Percentiles rank a stretch among this genome's conserved stretches.
phyloP scores from a whole-genome alignment of 352 stramenopile genomes.

The Globisporangium perplexum region DNA sequence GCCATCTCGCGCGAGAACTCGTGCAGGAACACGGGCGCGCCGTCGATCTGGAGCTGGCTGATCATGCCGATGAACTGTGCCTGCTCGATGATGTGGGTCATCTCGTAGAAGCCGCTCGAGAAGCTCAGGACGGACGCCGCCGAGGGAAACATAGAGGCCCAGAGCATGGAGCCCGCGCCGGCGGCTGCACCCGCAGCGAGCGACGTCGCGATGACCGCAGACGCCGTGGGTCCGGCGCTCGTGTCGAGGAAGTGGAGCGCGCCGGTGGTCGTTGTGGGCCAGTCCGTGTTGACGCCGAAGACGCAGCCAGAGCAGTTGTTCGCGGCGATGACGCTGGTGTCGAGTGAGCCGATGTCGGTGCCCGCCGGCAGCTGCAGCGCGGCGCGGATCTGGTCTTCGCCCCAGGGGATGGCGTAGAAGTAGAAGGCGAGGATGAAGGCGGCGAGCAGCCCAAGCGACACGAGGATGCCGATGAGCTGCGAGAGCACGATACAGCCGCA shows the following conservation, averaged over 20 bases:
- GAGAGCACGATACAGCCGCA: slow-evolving; percentile 71
- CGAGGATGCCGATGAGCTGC: slow-evolving; percentile 57
- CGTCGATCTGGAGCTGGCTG: slow-evolving; percentile 66
- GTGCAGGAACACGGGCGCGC: slow-evolving; percentile 68
- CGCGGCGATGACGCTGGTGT: slow-evolving; percentile 37
- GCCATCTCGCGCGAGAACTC: slow-evolving; percentile 79
- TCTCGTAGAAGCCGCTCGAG: slow-evolving; percentile 74
- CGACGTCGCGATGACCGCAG: slow-evolving; percentile 60
- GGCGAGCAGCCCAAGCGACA: slow-evolving; percentile 45
- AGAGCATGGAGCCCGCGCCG: slow-evolving; percentile 64
- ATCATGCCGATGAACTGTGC: slow-evolving; percentile 84
- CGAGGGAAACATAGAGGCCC: slow-evolving; percentile 59
- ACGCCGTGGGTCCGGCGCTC: slow-evolving; percentile 48
- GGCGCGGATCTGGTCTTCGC: slow-evolving; percentile 62
- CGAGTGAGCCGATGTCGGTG: slow-evolving; percentile 45
- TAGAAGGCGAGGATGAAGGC: slow-evolving; percentile 61
- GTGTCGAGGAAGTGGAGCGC: slow-evolving; percentile 72
- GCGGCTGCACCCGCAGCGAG: slow-evolving; percentile 44
- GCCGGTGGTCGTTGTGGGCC: slow-evolving; percentile 70
- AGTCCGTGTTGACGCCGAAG: slow-evolving; percentile 78
- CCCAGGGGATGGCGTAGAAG: slow-evolving; percentile 66
- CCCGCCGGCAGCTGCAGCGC: slow-evolving; percentile 38
- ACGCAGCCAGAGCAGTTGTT: slow-evolving; percentile 83
- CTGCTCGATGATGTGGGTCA: slow-evolving; percentile 84
- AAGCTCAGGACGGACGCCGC: slow-evolving; percentile 60